Conservation (phyloP, 768 basidiomycete genomes). For the Leccinum rimulosum region DNA sequence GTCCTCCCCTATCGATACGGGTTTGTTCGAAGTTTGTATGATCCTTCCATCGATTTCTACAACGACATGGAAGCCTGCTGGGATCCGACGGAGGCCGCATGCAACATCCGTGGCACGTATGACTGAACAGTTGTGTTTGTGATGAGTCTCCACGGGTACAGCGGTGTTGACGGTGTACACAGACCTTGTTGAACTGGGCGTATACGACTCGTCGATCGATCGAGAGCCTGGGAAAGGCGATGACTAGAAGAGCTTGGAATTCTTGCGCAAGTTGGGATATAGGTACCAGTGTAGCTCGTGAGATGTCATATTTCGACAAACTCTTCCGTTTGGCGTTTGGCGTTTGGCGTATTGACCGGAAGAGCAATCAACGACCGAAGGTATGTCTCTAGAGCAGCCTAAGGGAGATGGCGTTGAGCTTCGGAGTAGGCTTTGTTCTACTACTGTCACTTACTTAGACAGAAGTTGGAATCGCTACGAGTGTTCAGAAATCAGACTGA, state of each 20-base stretch:
- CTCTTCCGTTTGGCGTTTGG: conserved; percentile 38
- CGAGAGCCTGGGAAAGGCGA: conserved; percentile 30
- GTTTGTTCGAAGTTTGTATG: too few relatives aligned
- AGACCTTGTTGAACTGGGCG: conserved; percentile 57
- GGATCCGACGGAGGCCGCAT: too few relatives aligned
- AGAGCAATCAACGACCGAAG: conserved; percentile 79
- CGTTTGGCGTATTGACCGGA: conserved; percentile 51
- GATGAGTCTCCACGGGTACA: too few relatives aligned
- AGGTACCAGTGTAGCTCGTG: conserved; percentile 51
- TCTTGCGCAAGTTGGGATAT: conserved; percentile 57
- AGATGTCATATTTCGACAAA: conserved; percentile 59
- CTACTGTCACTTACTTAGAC: conserved; percentile 58
- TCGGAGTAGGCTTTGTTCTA: not conserved
- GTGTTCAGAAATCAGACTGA: conserved; percentile 30
- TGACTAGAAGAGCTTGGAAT: conserved; percentile 47
- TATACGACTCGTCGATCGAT: conserved; percentile 28
- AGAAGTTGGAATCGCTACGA: conserved; percentile 57
- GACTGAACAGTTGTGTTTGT: too few relatives aligned
- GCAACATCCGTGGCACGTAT: too few relatives aligned
- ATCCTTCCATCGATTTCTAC: too few relatives aligned
- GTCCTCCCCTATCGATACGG: too few relatives aligned
- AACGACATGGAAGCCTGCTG: too few relatives aligned
- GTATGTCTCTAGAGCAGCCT: conserved; percentile 82
- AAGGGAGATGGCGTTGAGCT: conserved; percentile 11
- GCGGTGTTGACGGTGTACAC: conserved; percentile 40